Percentiles rank a stretch among this genome's conserved stretches.
Conservation (phyloP, 768 basidiomycete genomes). For the Stropharia rugosoannulata region DNA sequence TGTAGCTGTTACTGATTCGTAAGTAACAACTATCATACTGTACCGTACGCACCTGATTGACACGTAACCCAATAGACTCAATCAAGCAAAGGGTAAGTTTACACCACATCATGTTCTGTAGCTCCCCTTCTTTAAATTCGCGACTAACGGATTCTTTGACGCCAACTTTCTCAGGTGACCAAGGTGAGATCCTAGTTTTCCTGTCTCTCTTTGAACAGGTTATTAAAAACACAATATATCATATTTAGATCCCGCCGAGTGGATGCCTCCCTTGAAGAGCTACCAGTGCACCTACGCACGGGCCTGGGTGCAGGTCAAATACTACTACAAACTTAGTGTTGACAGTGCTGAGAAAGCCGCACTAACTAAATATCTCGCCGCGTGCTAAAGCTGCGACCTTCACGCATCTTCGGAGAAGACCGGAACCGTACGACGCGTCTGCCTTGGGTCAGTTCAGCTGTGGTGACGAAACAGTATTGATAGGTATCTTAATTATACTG, state of each 20-base stretch:
- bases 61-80: conserved; percentile 25
- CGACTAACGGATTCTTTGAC: background rate
- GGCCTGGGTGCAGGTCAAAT: conserved; percentile 50
- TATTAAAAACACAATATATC: background rate
- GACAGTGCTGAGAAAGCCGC: conserved; percentile 49
- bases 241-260: conserved; percentile 36
- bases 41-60: background rate
- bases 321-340: conserved; percentile 44
- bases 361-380: conserved; percentile 32
- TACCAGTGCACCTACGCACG: conserved; percentile 50
- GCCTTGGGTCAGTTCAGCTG: too few species aligned
- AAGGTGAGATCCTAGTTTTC: conserved; percentile 23
- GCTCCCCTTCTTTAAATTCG: background rate
- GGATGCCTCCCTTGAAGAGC: conserved; percentile 42
- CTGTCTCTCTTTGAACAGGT: background rate
- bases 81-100: conserved; percentile 39
- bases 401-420: too few species aligned
- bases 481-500: too few species aligned
- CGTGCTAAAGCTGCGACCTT: conserved; percentile 23
- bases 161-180: conserved; percentile 31
- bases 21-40: conserved; percentile 1
- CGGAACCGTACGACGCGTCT: too few species aligned
- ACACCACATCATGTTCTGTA: background rate
- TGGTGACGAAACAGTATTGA: too few species aligned
- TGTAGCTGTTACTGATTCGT: conserved; percentile 43